A percentile compares a stretch with the other conserved stretches of the same genome.
Conservation (phyloP, 2,329 filamentous ascomycete genomes). For the Fusarium sororula region DNA sequence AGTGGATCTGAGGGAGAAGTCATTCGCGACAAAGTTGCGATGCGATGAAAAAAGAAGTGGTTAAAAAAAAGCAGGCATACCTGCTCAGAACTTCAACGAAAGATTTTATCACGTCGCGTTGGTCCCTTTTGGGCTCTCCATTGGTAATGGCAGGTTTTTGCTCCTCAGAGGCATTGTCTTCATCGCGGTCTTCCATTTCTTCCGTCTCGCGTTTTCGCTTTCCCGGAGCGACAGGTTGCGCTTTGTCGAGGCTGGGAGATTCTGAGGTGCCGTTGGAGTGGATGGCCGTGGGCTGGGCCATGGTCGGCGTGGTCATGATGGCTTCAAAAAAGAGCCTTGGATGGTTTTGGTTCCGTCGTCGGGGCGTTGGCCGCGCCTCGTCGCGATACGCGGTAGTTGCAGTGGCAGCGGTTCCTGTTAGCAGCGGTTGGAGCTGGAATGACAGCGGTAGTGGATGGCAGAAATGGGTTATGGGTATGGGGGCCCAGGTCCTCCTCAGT, state of each 20-base stretch:
- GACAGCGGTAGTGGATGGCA: slow-evolving; percentile 46
- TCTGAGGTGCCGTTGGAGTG: slow-evolving; percentile 55
- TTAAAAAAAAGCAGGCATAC: slow-evolving; percentile 43
- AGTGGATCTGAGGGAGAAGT: slow-evolving; percentile 36
- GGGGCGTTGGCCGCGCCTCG: slow-evolving; percentile 48
- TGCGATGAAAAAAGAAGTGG: slow-evolving; percentile 7
- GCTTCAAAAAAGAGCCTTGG: slow-evolving; percentile 25
- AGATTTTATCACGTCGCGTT: slow-evolving; percentile 50
- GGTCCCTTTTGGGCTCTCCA: slow-evolving; percentile 41
- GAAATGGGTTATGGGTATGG: slow-evolving; percentile 30
- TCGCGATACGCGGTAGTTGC: slow-evolving; percentile 53
- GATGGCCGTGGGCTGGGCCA: slow-evolving; percentile 54
- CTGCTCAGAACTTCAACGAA: slow-evolving; percentile 51
- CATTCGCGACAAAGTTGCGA: slow-evolving; percentile 22
- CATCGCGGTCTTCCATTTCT: slow-evolving; percentile 50
- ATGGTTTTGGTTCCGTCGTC: slow-evolving; percentile 32
- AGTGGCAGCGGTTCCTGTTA: slow-evolving; percentile 43
- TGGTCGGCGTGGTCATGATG: slow-evolving; percentile 44
- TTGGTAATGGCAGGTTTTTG: slow-evolving; percentile 38
- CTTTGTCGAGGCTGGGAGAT: slow-evolving; percentile 46
- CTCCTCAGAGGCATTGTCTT: slow-evolving; percentile 43
- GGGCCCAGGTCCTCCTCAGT: slow-evolving; percentile 38
- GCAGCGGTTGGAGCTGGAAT: slow-evolving; percentile 36
- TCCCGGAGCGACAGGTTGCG: slow-evolving; percentile 49
- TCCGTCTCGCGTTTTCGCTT: slow-evolving; percentile 68